phyloP scores from a whole-genome alignment of 768 basidiomycete genomes.

The Cystobasidium onofrii region DNA sequence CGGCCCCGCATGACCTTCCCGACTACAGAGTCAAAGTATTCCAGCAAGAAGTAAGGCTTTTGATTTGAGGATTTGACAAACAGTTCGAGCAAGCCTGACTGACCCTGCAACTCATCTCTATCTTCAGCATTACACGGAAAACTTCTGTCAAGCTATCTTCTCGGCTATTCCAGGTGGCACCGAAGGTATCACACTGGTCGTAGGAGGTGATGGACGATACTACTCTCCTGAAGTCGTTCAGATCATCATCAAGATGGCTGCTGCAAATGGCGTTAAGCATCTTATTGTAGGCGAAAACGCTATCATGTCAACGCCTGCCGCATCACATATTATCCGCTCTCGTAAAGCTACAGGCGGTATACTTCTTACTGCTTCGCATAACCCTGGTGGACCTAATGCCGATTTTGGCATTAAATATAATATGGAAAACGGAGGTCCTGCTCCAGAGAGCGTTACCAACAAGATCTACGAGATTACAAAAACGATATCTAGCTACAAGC shows the following conservation, averaged over 20 bases:
- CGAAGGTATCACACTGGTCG: slow-evolving; percentile 65
- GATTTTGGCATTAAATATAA: slow-evolving; percentile 99
- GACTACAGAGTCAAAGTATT: slow-evolving; percentile 81
- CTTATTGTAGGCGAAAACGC: slow-evolving; percentile 85
- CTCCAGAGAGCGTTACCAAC: slow-evolving; percentile 92
- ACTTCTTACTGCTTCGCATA: slow-evolving; percentile 91
- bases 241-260: slow-evolving; percentile 83
- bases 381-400: slow-evolving; percentile 91
- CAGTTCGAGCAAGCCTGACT: not conserved
- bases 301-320: slow-evolving; percentile 94
- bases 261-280: slow-evolving; percentile 79
- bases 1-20: not conserved
- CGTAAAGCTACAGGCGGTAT: slow-evolving; percentile 96
- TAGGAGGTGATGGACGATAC: slow-evolving; percentile 95
- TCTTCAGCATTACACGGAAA: slow-evolving; percentile 89
- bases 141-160: slow-evolving; percentile 92
- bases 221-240: slow-evolving; percentile 71
- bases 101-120: not conserved
- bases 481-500: slow-evolving; percentile 73
- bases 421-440: slow-evolving; percentile 92
- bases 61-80: not conserved
- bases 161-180: slow-evolving; percentile 69
- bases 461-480: slow-evolving; percentile 88
- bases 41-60: slow-evolving; percentile 75
- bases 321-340: slow-evolving; percentile 87